Conservation (phyloP, 1,139 yeast species). For the Hansenula lynferdii region DNA sequence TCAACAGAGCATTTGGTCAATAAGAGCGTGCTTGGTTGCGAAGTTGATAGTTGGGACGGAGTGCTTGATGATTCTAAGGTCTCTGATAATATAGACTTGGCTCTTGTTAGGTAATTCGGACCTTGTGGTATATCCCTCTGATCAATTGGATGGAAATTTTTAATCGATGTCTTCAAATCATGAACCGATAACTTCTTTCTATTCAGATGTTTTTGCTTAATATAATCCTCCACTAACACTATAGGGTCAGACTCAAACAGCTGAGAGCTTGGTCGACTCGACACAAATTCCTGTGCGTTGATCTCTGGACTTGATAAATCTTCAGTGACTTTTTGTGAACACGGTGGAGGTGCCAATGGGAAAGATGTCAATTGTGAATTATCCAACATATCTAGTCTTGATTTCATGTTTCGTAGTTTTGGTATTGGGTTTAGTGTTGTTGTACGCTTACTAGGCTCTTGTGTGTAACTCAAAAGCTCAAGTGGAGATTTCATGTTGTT, state of each 20-base stretch:
- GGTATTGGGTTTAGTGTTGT: background rate
- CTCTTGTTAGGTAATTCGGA: conserved; percentile 4
- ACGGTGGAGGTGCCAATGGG: conserved; percentile 55
- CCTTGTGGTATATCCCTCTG: background rate
- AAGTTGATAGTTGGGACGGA: background rate
- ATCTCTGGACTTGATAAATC: conserved; percentile 24
- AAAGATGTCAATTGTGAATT: conserved; percentile 58
- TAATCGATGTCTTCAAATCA: conserved; percentile 23
- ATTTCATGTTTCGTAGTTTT: conserved; percentile 27
- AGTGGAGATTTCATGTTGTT: background rate
- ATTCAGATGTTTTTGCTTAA: conserved; percentile 19
- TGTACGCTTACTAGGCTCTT: background rate
- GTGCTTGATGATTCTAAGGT: background rate
- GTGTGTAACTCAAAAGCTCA: background rate
- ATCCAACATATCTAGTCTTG: conserved; percentile 60
- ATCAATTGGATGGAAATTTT: background rate
- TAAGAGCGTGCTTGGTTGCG: background rate
- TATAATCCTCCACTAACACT: conserved; percentile 47
- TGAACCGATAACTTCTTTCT: conserved; percentile 22
- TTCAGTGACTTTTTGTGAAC: conserved; percentile 14
- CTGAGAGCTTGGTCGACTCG: conserved; percentile 6
- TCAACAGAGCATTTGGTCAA: background rate
- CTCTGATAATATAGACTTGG: conserved; percentile 4
- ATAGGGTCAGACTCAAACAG: conserved; percentile 38
- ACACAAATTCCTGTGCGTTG: conserved; percentile 10